These are phyloP conservation scores for Neonectria sp. DNA, from an alignment of 2,329 filamentous ascomycete species.

Conservation along the genomic window DNA sequence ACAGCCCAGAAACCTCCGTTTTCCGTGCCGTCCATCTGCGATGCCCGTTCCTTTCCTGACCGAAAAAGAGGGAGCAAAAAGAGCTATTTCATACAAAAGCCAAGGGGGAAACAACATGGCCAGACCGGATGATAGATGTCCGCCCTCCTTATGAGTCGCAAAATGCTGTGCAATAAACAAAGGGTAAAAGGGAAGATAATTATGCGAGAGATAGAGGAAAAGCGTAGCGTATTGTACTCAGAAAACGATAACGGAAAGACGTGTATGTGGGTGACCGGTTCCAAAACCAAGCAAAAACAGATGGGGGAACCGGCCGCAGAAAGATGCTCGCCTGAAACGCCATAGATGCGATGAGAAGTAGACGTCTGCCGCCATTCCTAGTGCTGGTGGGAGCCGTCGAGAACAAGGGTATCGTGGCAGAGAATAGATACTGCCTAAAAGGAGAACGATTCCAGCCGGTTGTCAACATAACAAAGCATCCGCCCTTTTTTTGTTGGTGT, in stretches of 20 bases:
- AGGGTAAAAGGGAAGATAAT: constrained; percentile 7
- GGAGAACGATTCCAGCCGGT: constrained; percentile 15
- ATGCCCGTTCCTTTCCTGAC: constrained; percentile 12
- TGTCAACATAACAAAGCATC: constrained; percentile 14
- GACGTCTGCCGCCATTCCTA: constrained; percentile 9
- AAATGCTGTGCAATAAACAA: constrained; percentile 22
- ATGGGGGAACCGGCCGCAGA: constrained; percentile 1
- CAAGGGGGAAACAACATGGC: neutral
- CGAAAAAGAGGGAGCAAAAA: constrained; percentile 9
- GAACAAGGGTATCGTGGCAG: constrained; percentile 44
- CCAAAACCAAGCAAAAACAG: neutral
- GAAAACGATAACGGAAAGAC: constrained; percentile 19
- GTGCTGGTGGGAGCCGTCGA: constrained; percentile 19
- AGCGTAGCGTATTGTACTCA: constrained; percentile 15
- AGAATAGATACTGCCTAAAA: constrained; percentile 33
- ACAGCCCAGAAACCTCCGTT: constrained; percentile 20
- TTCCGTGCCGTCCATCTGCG: constrained; percentile 13
- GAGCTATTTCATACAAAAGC: constrained; percentile 22
- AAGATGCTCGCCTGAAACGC: constrained; percentile 25
- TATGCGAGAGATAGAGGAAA: constrained; percentile 12
- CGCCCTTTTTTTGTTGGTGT: constrained; percentile 14
- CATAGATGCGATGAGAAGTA: constrained; percentile 23
- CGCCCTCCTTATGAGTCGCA: constrained; percentile 2
- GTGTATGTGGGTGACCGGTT: constrained; percentile 23
- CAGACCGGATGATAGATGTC: neutral